Percentiles rank a stretch among this genome's conserved stretches.
These are phyloP conservation scores for Ustilago crameri DNA, from an alignment of 1,284 basidiomycete genomes.

Conservation along the genomic window DNA sequence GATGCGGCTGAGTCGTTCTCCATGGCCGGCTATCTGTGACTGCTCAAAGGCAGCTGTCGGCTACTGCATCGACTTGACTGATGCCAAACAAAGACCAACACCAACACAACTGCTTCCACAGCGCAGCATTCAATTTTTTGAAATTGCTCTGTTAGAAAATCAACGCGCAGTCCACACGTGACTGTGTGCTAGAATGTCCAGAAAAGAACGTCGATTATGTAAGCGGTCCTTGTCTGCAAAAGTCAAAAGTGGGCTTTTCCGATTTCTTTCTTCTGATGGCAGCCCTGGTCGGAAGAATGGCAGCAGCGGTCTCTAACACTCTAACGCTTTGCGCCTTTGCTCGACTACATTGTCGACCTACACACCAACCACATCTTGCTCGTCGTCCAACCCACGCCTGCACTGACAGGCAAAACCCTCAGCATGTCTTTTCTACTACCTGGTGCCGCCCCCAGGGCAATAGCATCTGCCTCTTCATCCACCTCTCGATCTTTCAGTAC, in stretches of 20 bases:
- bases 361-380: conserved; percentile 2
- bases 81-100: background rate
- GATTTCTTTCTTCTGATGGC: conserved; percentile 20
- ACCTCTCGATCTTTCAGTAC: conserved; percentile 41
- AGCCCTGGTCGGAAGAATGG: background rate
- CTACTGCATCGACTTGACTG: background rate
- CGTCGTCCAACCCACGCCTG: background rate
- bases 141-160: conserved; percentile 1
- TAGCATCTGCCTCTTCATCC: conserved; percentile 25
- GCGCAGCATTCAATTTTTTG: background rate
- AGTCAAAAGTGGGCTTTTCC: conserved; percentile 7
- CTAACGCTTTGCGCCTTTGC: background rate
- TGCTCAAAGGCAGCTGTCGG: too few relatives aligned
- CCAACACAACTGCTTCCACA: conserved; percentile 1
- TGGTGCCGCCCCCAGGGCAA: conserved; percentile 7
- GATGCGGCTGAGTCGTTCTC: background rate
- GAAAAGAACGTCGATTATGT: conserved; percentile 13
- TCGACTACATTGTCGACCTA: background rate
- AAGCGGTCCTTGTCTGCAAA: conserved; percentile 6
- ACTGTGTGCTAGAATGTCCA: background rate
- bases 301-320: background rate
- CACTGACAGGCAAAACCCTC: background rate
- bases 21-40: background rate
- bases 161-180: conserved; percentile 34
- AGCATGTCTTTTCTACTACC: conserved; percentile 25